phyloP scores from a whole-genome alignment of 129 eudicot species.

The Lactuca sativa region DNA sequence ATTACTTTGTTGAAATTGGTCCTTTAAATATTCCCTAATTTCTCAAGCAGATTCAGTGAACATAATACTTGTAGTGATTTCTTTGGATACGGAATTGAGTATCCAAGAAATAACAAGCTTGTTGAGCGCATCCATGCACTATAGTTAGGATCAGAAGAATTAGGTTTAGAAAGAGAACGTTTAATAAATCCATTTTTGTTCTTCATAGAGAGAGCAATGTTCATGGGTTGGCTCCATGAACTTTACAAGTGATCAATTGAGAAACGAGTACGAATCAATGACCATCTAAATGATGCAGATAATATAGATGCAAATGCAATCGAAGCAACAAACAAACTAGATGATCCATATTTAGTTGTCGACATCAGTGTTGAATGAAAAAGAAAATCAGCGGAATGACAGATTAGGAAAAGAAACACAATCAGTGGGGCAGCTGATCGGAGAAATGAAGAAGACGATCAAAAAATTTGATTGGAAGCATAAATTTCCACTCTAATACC shows the following conservation, averaged over 20 bases:
- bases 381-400: no score
- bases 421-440: no score
- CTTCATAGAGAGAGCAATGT: not conserved
- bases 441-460: no score
- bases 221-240: not conserved
- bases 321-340: no score
- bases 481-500: not conserved
- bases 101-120: conserved; percentile 1
- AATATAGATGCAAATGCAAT: no score
- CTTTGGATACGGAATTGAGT: not conserved
- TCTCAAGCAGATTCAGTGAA: not conserved
- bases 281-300: no score
- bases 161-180: not conserved
- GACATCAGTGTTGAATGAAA: no score
- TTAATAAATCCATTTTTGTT: not conserved
- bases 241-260: no score
- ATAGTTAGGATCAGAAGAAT: not conserved
- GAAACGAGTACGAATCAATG: no score
- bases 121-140: not conserved
- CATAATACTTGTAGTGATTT: not conserved
- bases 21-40: not conserved
- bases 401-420: no score
- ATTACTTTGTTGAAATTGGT: not conserved
- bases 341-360: no score
- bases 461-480: no score